Evolutionary conservation across 345 rosid species (phyloP), one percentile per base, ranked within the genome.

Genomic region (Mercurialis annua): DNA sequence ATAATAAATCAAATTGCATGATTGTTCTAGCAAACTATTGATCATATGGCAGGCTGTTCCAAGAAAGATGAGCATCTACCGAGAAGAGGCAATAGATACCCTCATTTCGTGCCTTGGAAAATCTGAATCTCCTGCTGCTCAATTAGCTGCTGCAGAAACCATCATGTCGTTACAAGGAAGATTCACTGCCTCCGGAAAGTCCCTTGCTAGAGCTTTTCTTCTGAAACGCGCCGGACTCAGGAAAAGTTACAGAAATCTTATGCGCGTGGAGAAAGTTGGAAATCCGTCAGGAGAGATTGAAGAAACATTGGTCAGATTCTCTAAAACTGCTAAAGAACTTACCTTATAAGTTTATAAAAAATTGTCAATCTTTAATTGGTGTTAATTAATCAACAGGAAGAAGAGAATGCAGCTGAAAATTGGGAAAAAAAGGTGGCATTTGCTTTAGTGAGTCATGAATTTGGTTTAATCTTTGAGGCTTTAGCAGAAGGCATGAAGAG

Each of bases 51-150:
- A 87, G 93, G 83, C 75, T 66, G 88, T 83, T 65, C 93, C 93
- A 9, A 81, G 88, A 72, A 85, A 85, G 78, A 85, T 85, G 88
- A 87, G 93, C 59, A 87, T 87, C 24, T 85, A 82, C 62, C 78
- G 93, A 15, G 93, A 87, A 75, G 93, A 87, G 69, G 90, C 93
- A 27, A 76, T 85, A n/a, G 93, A 85, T 64, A 64, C 79, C 23
- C 83, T 87, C 42, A 81, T 87, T 70, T 73, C 83, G 38, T 76
- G 87, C 81, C 90, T 87, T 61, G 73, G 78, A 65, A 77, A 84
- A 17, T 72, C 81, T 12, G 85, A 82, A 29, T 75, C 71, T 61
- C 88, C 88, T 40, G 75, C 74, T 59, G 73, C 78, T 50, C 93
- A 87, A 79, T 65, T 81, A 46, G 81, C 86, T 54, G 90, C 90